Conservation (phyloP, 2,329 filamentous ascomycete genomes). For the Claviceps lovelessii region DNA sequence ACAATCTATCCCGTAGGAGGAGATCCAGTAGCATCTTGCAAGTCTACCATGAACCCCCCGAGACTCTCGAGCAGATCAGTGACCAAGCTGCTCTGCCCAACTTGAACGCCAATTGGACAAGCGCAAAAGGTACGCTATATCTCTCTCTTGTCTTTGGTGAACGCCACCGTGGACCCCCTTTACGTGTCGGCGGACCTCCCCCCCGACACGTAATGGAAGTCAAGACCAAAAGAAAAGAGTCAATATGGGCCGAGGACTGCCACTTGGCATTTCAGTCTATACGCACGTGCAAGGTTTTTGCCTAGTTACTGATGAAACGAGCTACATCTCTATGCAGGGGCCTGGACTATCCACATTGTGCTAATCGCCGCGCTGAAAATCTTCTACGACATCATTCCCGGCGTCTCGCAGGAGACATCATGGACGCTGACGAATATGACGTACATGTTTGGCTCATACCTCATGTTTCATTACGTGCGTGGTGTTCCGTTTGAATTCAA, state of each 20-base stretch:
- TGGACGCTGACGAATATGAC: conserved; percentile 98
- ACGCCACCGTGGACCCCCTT: conserved; percentile 1
- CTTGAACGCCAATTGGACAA: conserved; percentile 96
- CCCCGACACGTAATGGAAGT: too few species aligned
- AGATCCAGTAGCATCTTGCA: conserved; percentile 85
- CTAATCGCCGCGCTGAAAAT: conserved; percentile 87
- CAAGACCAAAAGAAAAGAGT: not conserved
- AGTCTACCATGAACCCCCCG: conserved; percentile 91
- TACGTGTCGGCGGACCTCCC: too few species aligned
- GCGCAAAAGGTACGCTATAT: conserved; percentile 71
- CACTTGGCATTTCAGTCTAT: not conserved
- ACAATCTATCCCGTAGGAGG: conserved; percentile 63
- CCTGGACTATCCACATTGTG: conserved; percentile 95
- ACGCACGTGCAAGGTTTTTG: not conserved
- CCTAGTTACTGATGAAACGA: not conserved
- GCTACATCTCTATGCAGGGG: conserved; percentile 43
- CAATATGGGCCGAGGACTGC: not conserved
- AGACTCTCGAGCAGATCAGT: conserved; percentile 94
- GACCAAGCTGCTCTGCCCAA: conserved; percentile 93
- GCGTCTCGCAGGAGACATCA: conserved; percentile 92
- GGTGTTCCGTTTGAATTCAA: conserved; percentile 99
- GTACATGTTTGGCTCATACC: conserved; percentile 96
- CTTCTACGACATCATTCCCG: conserved; percentile 90
- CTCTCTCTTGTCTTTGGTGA: not conserved
- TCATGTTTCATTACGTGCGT: conserved; percentile 99